Evolutionary conservation across 1,284 basidiomycete genomes (phyloP), one percentile per base, ranked within the genome.

Genomic region (Uromyces viciae-fabae): DNA sequence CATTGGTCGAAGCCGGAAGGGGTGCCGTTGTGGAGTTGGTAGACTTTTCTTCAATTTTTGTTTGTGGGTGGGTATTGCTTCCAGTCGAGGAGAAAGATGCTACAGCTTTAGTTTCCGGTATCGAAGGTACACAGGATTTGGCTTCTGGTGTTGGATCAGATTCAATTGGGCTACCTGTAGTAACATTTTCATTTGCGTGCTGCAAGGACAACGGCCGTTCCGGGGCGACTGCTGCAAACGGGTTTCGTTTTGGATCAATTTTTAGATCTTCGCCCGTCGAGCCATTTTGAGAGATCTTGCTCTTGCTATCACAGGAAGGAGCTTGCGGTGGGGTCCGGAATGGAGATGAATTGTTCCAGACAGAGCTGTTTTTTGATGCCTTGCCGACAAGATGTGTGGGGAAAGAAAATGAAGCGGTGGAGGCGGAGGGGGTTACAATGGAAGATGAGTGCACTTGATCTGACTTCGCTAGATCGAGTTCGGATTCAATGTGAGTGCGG

Each of bases 201-300:
- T 64, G 64, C 42, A 78, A 54, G 17, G 75, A 64, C 60, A 64
- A 78, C 19, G 75, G 75, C 15, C 64, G 62, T n/a, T 36, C 40
- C 1, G 64, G 75, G 17, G 64, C 62, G 31, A 64, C 75, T 25
- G 54, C 56, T 33, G 75, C 38, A 42, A 78, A 78, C 33, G 75
- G 43, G 33, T 64, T 49, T 15, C 64, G 49, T 58, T 49, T 78
- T 4, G 75, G 54, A 38, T 46, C 40, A 43, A 64, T 38, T 43
- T 69, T 69, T 19, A 33, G 31, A 69, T 17, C 52, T 31, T 25
- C 40, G 7, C n/a, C 60, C 15, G 54, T n/a, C 43, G 74, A 42
- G 22, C 43, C 33, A 56, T 11, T 52, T 28, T 1, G 5, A 73
- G 54, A n/a, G n/a, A n/a, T n/a, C n/a, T n/a, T n/a, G n/a, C n/a